These are phyloP conservation scores for Mycena polygramma DNA, from an alignment of 768 basidiomycete species.

Conservation along the genomic window DNA sequence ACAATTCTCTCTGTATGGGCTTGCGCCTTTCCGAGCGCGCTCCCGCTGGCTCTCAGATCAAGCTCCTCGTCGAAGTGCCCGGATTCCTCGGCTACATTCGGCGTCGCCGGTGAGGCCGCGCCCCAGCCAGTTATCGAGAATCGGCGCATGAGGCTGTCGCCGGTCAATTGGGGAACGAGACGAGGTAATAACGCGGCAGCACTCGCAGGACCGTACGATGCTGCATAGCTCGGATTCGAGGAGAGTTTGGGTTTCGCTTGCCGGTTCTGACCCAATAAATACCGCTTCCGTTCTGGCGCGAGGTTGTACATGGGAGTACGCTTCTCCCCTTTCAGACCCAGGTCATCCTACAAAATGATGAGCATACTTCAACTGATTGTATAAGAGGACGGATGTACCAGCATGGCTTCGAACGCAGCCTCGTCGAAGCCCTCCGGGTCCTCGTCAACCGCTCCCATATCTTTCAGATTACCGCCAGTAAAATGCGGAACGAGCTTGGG, in stretches of 20 bases:
- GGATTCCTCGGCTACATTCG: constrained; percentile 47
- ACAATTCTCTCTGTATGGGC: constrained; percentile 46
- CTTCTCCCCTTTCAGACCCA: constrained; percentile 80
- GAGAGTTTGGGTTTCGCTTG: constrained; percentile 48
- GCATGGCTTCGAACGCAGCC: constrained; percentile 70
- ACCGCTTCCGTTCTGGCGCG: constrained; percentile 72
- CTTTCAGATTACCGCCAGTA: constrained; percentile 47
- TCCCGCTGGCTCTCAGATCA: constrained; percentile 15
- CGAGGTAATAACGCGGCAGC: constrained; percentile 70
- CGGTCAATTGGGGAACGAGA: constrained; percentile 81
- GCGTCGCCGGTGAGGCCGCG: constrained; percentile 48
- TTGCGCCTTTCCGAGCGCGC: constrained; percentile 9
- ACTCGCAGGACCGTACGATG: constrained; percentile 72
- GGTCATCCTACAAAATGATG: constrained; percentile 65
- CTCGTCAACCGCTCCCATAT: constrained; percentile 44
- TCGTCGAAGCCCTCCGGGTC: constrained; percentile 55
- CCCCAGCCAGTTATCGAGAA: constrained; percentile 72
- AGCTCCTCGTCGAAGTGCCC: constrained; percentile 10
- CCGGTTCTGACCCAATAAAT: constrained; percentile 71
- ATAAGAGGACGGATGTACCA: constrained; percentile 60
- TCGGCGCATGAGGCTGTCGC: constrained; percentile 76
- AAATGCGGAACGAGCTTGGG: constrained; percentile 70
- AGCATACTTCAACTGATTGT: constrained; percentile 6
- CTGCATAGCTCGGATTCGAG: constrained; percentile 51
- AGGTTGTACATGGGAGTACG: constrained; percentile 74